phyloP scores from a whole-genome alignment of 306 rosid species.

The Gillenia trifoliata region DNA sequence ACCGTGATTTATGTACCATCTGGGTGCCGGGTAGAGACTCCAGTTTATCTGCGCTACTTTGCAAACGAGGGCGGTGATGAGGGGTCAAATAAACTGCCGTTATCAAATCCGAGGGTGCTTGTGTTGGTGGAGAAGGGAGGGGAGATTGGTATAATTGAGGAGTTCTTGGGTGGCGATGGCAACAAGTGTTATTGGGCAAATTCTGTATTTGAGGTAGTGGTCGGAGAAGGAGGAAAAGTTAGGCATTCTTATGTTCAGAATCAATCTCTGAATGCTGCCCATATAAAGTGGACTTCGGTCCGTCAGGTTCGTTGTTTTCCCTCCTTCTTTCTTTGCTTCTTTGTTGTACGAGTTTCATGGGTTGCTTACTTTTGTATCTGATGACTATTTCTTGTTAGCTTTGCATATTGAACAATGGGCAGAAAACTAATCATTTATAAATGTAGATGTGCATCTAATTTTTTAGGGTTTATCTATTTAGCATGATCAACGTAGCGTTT shows the following conservation, averaged over 20 bases:
- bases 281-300: conserved; percentile 86
- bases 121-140: conserved; percentile 81
- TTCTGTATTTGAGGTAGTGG: conserved; percentile 63
- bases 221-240: conserved; percentile 71
- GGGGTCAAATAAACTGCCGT: conserved; percentile 37
- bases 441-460: not conserved
- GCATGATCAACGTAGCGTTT: not conserved
- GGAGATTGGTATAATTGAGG: conserved; percentile 68
- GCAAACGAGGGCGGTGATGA: conserved; percentile 34
- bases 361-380: not conserved
- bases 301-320: conserved; percentile 62
- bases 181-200: conserved; percentile 63
- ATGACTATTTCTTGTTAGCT: not conserved
- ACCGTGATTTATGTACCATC: conserved; percentile 71
- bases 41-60: conserved; percentile 53
- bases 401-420: not conserved
- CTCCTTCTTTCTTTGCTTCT: not conserved
- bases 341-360: not conserved
- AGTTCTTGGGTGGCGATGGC: conserved; percentile 40
- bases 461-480: not conserved
- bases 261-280: conserved; percentile 72
- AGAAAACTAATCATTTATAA: not conserved
- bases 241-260: conserved; percentile 85
- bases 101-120: conserved; percentile 86
- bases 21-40: conserved; percentile 57